These are phyloP conservation scores for Suillus brevipes DNA, from an alignment of 768 basidiomycete genomes.

Conservation along the genomic window DNA sequence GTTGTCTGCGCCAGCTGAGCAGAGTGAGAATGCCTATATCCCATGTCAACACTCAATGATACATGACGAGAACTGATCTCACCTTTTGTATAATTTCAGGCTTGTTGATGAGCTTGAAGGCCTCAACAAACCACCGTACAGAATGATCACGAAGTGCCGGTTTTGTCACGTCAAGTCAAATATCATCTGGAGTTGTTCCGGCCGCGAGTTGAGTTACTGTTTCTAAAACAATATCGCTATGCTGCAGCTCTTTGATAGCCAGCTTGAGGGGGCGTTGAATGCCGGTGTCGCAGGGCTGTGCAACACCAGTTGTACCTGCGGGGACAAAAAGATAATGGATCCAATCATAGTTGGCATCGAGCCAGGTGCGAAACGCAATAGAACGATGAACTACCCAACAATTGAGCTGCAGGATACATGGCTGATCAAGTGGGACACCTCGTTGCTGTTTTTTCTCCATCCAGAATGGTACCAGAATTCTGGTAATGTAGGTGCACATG, in stretches of 20 bases:
- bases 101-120: slow-evolving; percentile 29
- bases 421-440: background rate
- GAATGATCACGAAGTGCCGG: slow-evolving; percentile 25
- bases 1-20: background rate
- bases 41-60: background rate
- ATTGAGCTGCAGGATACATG: slow-evolving; percentile 8
- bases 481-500: too few relatives aligned
- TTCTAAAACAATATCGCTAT: too few relatives aligned
- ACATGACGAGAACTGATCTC: slow-evolving; percentile 1
- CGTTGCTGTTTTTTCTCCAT: too few relatives aligned
- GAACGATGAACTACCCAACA: slow-evolving; percentile 4
- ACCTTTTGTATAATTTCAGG: slow-evolving; percentile 33
- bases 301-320: slow-evolving; percentile 2
- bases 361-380: slow-evolving; percentile 3
- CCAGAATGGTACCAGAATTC: too few relatives aligned
- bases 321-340: background rate
- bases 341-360: background rate
- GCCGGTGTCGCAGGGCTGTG: slow-evolving; percentile 13
- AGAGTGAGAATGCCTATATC: too few relatives aligned
- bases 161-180: slow-evolving; percentile 23
- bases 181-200: slow-evolving; percentile 6
- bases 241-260: slow-evolving; percentile 18
- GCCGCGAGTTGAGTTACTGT: background rate
- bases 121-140: slow-evolving; percentile 36
- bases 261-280: slow-evolving; percentile 39